These are phyloP conservation scores for Sporothrix phasma DNA, from an alignment of 2,329 filamentous ascomycete species.

Conservation along the genomic window DNA sequence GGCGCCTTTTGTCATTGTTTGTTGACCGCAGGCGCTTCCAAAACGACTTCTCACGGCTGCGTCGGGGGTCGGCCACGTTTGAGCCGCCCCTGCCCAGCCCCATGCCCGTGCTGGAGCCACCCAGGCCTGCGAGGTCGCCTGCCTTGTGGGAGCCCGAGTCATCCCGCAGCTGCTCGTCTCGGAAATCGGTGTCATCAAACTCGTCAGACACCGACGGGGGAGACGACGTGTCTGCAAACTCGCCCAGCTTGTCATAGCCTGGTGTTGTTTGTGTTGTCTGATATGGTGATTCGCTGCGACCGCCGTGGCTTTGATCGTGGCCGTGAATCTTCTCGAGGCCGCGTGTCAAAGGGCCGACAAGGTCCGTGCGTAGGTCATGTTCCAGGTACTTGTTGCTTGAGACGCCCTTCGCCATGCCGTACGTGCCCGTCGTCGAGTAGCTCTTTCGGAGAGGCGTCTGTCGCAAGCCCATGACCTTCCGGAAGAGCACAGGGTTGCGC, in stretches of 20 bases:
- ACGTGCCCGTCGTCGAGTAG: not conserved
- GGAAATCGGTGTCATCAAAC: conserved; percentile 34
- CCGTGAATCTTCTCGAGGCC: conserved; percentile 28
- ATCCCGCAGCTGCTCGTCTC: conserved; percentile 39
- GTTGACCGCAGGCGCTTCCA: conserved; percentile 23
- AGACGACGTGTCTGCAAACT: conserved; percentile 11
- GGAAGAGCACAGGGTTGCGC: conserved; percentile 36
- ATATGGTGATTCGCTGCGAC: not conserved
- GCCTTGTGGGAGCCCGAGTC: conserved; percentile 30
- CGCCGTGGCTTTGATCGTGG: conserved; percentile 17
- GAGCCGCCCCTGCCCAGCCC: conserved; percentile 10
- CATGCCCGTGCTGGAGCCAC: not conserved
- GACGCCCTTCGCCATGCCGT: conserved; percentile 7
- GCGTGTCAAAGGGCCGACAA: conserved; percentile 25
- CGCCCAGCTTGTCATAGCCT: conserved; percentile 19
- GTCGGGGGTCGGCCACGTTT: conserved; percentile 9
- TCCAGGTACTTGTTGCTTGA: conserved; percentile 17
- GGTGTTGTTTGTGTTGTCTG: conserved; percentile 4
- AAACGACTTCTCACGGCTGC: conserved; percentile 19
- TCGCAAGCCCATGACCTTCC: conserved; percentile 33
- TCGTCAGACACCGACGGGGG: conserved; percentile 20
- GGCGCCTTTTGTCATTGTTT: conserved; percentile 12
- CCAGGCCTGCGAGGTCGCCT: conserved; percentile 13
- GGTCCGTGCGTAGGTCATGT: conserved; percentile 21
- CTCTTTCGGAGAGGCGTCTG: conserved; percentile 7